Conservation (phyloP, 306 rosid species). For the Ammopiptanthus mongolicus region DNA sequence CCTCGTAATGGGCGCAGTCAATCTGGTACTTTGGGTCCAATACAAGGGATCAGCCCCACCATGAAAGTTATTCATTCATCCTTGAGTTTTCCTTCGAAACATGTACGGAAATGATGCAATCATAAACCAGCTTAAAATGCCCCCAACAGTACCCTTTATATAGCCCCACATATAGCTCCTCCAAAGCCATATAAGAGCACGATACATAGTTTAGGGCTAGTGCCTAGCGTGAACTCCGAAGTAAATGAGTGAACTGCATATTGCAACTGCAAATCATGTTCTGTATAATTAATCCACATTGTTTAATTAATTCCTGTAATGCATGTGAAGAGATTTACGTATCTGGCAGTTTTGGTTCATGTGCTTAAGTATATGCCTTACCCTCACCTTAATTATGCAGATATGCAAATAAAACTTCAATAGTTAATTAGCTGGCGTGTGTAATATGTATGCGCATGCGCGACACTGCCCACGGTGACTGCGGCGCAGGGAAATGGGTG, state of each 20-base stretch:
- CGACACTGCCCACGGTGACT: slow-evolving; percentile 41
- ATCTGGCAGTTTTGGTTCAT: not conserved
- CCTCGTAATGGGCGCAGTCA: slow-evolving; percentile 66
- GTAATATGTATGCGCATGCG: slow-evolving; percentile 38
- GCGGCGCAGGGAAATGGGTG: slow-evolving; percentile 22
- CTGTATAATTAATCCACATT: not conserved
- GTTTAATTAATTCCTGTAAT: not conserved
- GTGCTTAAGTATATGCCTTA: not conserved
- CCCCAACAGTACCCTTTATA: not conserved
- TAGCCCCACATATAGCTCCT: slow-evolving; percentile 3
- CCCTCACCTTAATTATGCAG: not conserved
- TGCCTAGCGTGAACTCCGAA: not conserved
- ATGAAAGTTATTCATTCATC: not conserved
- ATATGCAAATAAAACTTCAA: not conserved
- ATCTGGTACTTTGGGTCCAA: slow-evolving; percentile 23
- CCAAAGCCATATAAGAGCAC: not conserved
- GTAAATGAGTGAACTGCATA: not conserved
- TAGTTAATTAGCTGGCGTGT: not conserved
- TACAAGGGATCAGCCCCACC: slow-evolving; percentile 25
- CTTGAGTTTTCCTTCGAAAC: not conserved
- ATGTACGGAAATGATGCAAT: not conserved
- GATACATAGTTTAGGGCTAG: not conserved
- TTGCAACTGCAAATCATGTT: not conserved
- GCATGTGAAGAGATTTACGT: slow-evolving; percentile 4
- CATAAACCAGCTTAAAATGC: not conserved